These are phyloP conservation scores for Psilocybe mexicana DNA, from an alignment of 1,284 basidiomycete species.

Conservation along the genomic window DNA sequence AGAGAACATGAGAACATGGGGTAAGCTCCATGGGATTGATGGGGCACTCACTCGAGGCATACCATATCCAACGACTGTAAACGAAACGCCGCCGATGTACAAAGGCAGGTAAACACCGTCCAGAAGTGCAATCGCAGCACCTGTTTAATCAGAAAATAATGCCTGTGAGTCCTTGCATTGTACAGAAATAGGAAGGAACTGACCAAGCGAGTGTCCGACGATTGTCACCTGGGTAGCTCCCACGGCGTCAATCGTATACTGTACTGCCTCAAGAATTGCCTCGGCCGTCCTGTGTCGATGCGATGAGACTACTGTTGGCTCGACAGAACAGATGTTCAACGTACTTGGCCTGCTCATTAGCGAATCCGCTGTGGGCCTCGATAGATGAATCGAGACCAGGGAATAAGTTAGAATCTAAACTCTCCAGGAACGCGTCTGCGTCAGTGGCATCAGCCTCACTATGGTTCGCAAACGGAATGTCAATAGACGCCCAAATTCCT, in stretches of 20 bases:
- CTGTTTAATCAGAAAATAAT: conserved; percentile 10
- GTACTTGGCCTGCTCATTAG: conserved; percentile 47
- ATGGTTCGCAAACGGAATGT: not conserved
- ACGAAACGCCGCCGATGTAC: conserved; percentile 32
- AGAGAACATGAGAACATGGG: not conserved
- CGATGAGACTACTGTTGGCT: not conserved
- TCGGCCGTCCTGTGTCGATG: conserved; percentile 38
- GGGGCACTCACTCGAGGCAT: conserved; percentile 51
- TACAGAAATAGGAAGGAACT: not conserved
- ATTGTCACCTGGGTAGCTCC: conserved; percentile 41
- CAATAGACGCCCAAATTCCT: no score
- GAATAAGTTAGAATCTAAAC: conserved; percentile 49
- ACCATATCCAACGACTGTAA: conserved; percentile 44
- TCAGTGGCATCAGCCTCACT: conserved; percentile 50
- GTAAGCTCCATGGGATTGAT: no score
- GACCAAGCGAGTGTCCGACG: conserved; percentile 54
- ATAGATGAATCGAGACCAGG: conserved; percentile 50
- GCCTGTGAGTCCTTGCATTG: no score
- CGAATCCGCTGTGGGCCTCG: conserved; percentile 55
- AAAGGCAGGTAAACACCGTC: conserved; percentile 36
- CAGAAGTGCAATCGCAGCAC: conserved; percentile 53
- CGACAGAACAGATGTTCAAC: conserved; percentile 9
- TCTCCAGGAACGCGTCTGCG: conserved; percentile 36
- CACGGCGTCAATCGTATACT: conserved; percentile 37
- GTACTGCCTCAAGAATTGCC: conserved; percentile 43